Evolutionary conservation across 768 basidiomycete species (phyloP).

Genomic region (Trametes meyenii): DNA sequence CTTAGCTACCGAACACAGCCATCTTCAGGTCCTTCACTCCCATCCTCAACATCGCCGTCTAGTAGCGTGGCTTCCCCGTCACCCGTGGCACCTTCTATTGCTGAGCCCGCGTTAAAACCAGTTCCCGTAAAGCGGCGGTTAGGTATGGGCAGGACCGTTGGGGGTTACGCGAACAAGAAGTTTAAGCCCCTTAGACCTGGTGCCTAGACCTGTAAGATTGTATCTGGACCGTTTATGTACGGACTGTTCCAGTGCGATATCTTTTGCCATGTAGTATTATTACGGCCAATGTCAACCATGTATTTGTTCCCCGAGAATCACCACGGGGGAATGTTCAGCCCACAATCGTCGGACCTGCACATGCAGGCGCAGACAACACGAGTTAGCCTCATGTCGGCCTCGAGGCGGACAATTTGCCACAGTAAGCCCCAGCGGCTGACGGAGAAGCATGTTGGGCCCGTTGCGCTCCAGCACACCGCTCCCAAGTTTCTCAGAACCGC

Average conservation of each 20-base stretch:
- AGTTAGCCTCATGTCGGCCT: slow-evolving; percentile 19
- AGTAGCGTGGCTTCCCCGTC: neutral
- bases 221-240: neutral
- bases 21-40: neutral
- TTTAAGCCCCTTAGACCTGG: slow-evolving; percentile 55
- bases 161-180: slow-evolving; percentile 68
- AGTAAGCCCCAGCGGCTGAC: slow-evolving; percentile 4
- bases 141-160: slow-evolving; percentile 58
- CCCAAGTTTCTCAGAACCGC: neutral
- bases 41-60: slow-evolving; percentile 3
- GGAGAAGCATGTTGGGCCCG: neutral
- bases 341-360: neutral
- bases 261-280: neutral
- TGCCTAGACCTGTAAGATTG: neutral
- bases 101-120: neutral
- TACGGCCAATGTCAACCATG: neutral
- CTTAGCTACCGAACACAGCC: neutral
- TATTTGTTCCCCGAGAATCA: too few species aligned
- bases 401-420: slow-evolving; percentile 13
- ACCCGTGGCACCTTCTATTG: neutral
- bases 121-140: slow-evolving; percentile 55
- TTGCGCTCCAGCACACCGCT: neutral
- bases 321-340: neutral
- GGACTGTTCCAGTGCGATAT: neutral
- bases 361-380: neutral